Conservation (phyloP, 495 filamentous ascomycete species). For the Penicillium samsonianum region DNA sequence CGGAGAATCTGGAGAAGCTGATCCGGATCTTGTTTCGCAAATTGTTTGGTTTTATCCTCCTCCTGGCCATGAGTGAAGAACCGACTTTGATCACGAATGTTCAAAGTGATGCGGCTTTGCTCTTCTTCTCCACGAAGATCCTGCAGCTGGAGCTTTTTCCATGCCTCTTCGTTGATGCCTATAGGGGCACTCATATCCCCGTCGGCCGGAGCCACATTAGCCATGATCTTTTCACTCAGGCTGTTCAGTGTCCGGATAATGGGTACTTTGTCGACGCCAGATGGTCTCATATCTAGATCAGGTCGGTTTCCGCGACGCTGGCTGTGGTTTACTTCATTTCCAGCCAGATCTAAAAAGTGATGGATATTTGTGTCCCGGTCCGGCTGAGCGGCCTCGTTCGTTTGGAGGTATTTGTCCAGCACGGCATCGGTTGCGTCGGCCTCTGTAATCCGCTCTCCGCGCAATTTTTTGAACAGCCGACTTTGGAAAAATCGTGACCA, state of each 20-base stretch:
- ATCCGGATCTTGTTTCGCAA: slow-evolving; percentile 65
- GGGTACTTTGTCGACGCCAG: slow-evolving; percentile 63
- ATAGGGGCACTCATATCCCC: slow-evolving; percentile 60
- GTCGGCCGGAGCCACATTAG: slow-evolving; percentile 77
- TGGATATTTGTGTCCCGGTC: slow-evolving; percentile 67
- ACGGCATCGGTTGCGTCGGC: slow-evolving; percentile 69
- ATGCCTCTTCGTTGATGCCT: slow-evolving; percentile 74
- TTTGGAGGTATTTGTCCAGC: slow-evolving; percentile 80
- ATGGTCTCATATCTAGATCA: slow-evolving; percentile 84
- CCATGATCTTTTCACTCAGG: slow-evolving; percentile 87
- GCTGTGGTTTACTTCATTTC: slow-evolving; percentile 88
- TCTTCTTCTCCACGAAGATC: slow-evolving; percentile 77
- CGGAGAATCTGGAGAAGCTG: slow-evolving; percentile 66
- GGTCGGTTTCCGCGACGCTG: slow-evolving; percentile 77
- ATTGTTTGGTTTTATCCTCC: slow-evolving; percentile 57
- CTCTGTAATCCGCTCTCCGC: slow-evolving; percentile 80
- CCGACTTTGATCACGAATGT: slow-evolving; percentile 78
- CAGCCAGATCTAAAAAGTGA: slow-evolving; percentile 86
- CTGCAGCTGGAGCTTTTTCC: slow-evolving; percentile 70
- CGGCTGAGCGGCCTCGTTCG: slow-evolving; percentile 57
- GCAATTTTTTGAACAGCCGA: slow-evolving; percentile 84
- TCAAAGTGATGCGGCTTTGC: slow-evolving; percentile 75
- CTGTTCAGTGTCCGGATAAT: slow-evolving; percentile 85
- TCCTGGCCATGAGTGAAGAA: slow-evolving; percentile 71
- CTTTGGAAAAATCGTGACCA: slow-evolving; percentile 93